Evolutionary conservation across 306 rosid genomes (phyloP), one percentile per base, ranked within the genome.

Genomic region (Canavalia ensiformis): DNA sequence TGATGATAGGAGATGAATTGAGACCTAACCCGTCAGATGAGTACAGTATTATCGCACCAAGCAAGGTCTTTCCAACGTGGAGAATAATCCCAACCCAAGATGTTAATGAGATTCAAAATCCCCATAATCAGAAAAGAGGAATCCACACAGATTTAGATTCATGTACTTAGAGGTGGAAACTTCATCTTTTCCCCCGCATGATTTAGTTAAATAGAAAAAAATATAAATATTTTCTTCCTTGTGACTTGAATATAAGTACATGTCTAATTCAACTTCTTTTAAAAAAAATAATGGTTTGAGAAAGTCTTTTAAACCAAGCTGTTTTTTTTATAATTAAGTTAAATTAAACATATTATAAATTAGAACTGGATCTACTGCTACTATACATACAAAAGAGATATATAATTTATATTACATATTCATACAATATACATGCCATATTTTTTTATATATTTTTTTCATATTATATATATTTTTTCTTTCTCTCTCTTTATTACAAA

Each of bases 31-130:
- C 83, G 8, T 0, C 86, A 37, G 3, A 83, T 87, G 79, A 62
- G 83, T 28, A 56, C 12, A 6, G n/a, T 82, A 11, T 52, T 90
- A 85, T 82, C 34, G 55, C 72, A 85, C 94, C 90, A 7, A 46
- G 75, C 62, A 86, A 57, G 35, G 3, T 92, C 25, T 89, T 90
- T 55, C 92, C 93, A 63, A 86, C 87, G 0, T 90, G 97, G 94
- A 92, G 50, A 86, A 30, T 63, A 63, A 63, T 63, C 46, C 46
- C 4, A 9, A 35, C 25, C 0, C 82, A 87, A 46, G 92, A 92
- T 68, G 62, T 92, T 0, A 72, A 90, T 25, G 6, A n/a, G 9
- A 25, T 60, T 33, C 45, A 34, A 63, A 62, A 34, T 34, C 10
- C 6, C 44, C 46, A 12, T 9, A 13, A 3, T 35, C 47, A 41